Percentiles rank a stretch among this genome's conserved stretches.
These are phyloP conservation scores for Fusarium sp. DNA, from an alignment of 2,329 filamentous ascomycete species.

Conservation along the genomic window DNA sequence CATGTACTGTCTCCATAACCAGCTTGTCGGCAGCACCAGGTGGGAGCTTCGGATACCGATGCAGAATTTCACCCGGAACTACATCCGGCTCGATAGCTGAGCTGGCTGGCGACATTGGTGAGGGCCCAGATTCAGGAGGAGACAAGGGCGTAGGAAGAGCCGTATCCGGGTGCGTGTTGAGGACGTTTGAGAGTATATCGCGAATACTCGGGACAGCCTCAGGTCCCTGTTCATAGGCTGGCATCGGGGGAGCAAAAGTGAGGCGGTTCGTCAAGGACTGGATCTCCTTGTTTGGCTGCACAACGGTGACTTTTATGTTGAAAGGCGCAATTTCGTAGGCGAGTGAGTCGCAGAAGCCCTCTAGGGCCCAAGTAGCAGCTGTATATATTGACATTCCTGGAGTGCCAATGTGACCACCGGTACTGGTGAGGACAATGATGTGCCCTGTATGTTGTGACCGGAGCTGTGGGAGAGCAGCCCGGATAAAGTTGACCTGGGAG, in stretches of 20 bases:
- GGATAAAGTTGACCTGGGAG: constrained; percentile 95
- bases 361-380: constrained; percentile 92
- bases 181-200: constrained; percentile 82
- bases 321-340: constrained; percentile 97
- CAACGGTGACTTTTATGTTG: constrained; percentile 95
- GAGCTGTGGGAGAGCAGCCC: constrained; percentile 84
- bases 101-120: constrained; percentile 48
- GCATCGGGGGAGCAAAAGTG: constrained; percentile 82
- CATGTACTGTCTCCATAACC: constrained; percentile 90
- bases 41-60: constrained; percentile 80
- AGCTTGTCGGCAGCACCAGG: constrained; percentile 76
- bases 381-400: constrained; percentile 93
- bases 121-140: constrained; percentile 43
- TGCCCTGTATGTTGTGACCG: constrained; percentile 86
- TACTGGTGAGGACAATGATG: constrained; percentile 88
- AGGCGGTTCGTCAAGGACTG: constrained; percentile 88
- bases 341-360: constrained; percentile 94
- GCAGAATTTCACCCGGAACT: constrained; percentile 62
- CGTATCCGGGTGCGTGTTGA: constrained; percentile 81
- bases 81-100: constrained; percentile 49
- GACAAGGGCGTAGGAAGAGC: constrained; percentile 51
- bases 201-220: constrained; percentile 81
- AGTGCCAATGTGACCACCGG: constrained; percentile 92
- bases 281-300: constrained; percentile 96
- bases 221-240: constrained; percentile 56